Conservation (phyloP, 2,329 filamentous ascomycete genomes). For the Pyricularia pennisetigena region DNA sequence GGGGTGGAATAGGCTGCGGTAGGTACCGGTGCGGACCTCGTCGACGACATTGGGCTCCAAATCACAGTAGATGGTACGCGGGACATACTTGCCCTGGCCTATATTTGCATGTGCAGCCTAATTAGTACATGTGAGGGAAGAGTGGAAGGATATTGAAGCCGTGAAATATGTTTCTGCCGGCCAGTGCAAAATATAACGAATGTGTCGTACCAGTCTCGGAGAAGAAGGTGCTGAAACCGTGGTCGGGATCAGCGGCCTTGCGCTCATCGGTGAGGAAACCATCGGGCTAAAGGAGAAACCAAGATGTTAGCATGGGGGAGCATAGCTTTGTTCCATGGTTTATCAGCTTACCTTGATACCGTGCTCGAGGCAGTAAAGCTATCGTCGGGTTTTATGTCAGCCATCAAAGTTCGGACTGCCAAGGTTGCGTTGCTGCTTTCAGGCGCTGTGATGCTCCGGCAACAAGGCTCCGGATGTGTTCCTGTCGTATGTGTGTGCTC, state of each 20-base stretch:
- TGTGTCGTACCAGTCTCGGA: constrained; percentile 80
- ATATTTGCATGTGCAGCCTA: not conserved
- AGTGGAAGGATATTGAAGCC: not conserved
- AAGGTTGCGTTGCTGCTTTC: not conserved
- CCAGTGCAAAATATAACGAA: not conserved
- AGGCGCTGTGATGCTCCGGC: not conserved
- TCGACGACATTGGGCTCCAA: constrained; percentile 99
- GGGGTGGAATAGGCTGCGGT: constrained; percentile 95
- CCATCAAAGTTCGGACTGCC: not conserved
- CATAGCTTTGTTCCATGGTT: not conserved
- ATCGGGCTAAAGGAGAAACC: constrained; percentile 60
- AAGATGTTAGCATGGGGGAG: constrained; percentile 20
- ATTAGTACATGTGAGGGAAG: not conserved
- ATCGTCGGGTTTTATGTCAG: constrained; percentile 14
- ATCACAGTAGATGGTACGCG: constrained; percentile 98
- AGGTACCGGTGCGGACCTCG: constrained; percentile 94
- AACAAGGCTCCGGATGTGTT: not conserved
- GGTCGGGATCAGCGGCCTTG: constrained; percentile 84
- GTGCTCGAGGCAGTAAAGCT: constrained; percentile 99
- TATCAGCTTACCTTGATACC: constrained; percentile 82
- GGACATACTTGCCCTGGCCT: constrained; percentile 99
- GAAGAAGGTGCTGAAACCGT: constrained; percentile 99
- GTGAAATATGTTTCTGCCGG: not conserved
- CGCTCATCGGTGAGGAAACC: constrained; percentile 97
- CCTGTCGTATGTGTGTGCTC: constrained; percentile 29